Evolutionary conservation across 2,329 filamentous ascomycete genomes (phyloP).

Genomic region (Ceratocystis cubensis): DNA sequence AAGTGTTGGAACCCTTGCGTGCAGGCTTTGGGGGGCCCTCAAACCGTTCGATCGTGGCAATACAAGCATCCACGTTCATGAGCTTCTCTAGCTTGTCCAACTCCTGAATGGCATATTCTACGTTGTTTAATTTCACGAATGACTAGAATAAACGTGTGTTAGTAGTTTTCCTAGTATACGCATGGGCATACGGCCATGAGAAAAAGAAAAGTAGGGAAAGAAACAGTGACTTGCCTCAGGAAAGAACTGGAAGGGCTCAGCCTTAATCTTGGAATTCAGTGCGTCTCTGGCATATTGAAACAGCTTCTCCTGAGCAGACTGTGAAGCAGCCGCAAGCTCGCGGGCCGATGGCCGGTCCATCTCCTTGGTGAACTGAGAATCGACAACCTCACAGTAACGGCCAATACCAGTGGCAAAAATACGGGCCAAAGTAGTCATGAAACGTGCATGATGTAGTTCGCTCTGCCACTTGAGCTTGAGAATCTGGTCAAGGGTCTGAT

Average conservation of each 20-base stretch:
- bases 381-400: constrained; percentile 82
- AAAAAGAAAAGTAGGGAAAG: neutral
- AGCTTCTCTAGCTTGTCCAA: constrained; percentile 79
- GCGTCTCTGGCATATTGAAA: constrained; percentile 88
- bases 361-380: constrained; percentile 72
- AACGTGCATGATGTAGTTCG: constrained; percentile 84
- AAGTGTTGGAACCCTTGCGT: constrained; percentile 62
- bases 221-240: constrained; percentile 55
- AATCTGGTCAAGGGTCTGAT: constrained; percentile 79
- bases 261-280: constrained; percentile 81
- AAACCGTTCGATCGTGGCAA: constrained; percentile 62
- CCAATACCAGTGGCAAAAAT: constrained; percentile 72
- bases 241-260: constrained; percentile 94
- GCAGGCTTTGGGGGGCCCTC: constrained; percentile 56
- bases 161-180: constrained; percentile 23
- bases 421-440: constrained; percentile 88
- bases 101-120: constrained; percentile 87
- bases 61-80: constrained; percentile 85
- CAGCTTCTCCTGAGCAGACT: constrained; percentile 82
- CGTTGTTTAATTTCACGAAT: constrained; percentile 94
- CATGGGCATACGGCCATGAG: neutral
- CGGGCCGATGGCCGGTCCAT: constrained; percentile 88
- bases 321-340: constrained; percentile 63
- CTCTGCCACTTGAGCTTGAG: constrained; percentile 83
- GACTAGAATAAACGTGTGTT: constrained; percentile 44